Base-by-base conservation (phyloP, 2,329 filamentous ascomycete genomes). In the Sporothrix humicola region DNA sequence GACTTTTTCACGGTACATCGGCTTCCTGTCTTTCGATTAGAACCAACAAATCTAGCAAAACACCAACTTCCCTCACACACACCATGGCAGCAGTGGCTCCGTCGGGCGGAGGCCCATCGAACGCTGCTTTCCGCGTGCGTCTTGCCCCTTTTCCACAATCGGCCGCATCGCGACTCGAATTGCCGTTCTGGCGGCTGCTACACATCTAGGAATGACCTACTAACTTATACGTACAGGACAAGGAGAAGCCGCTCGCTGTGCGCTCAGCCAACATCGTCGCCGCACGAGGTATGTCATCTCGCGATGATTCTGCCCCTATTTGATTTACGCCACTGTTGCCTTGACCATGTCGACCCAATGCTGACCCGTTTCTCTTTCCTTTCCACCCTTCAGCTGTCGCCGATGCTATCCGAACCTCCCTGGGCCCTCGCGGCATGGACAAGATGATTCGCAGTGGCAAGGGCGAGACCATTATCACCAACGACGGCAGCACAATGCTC, bases 391-490 rank as follows among this genome's bases (percentile, higher is more conserved):
- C 15, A 96, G 96, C 96, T 81, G 95, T 99, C 81, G 92, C 96
- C 82, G 96, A 99, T 89, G 96, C 96, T 78, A 97, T 99, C 82
- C 89, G 96, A 87, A 98, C 95, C 42, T 98, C 96, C 76, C 88
- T 99, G 78, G 96, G 96, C 77, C 96, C 96, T 77, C 91, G 96
- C 83, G 96, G 96, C 81, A 98, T 98, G 95, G 95, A 98, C 86
- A 98, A 98, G 87, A 98, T 98, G 95, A 98, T 99, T 79, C 93
- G 97, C 87, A 97, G 92, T 75, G 93, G 94, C 82, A 97, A 94
- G 85, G 96, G 95, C 85, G 93, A 97, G 84, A 98, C 95, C 74
- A 96, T 98, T 83, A 99, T 99, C 85, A 99, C 96, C 81, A 99
- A 99, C 87, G 96, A 99, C 84, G 96, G 96, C 82, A 97, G 97